A percentile compares a stretch with the other conserved stretches of the same genome.
Evolutionary conservation across 2,329 filamentous ascomycete species (phyloP).

Genomic region (Ciborinia camelliae): DNA sequence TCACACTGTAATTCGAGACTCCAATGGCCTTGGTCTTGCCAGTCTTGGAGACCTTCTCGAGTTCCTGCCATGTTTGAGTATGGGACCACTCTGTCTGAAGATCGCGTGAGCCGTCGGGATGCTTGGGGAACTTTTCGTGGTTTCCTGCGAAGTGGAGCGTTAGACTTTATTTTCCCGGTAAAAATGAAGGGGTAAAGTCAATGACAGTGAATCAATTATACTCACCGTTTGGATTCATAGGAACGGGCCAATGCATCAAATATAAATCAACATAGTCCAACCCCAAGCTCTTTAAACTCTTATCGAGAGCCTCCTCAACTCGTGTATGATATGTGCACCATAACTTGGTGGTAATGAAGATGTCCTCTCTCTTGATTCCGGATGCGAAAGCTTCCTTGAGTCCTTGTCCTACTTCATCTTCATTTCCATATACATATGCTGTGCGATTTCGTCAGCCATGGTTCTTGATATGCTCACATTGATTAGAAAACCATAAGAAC

Average conservation of each 20-base stretch:
- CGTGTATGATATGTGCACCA: slow-evolving; percentile 73
- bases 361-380: slow-evolving; percentile 60
- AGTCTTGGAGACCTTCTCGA: slow-evolving; percentile 62
- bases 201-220: neutral
- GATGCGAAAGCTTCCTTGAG: slow-evolving; percentile 65
- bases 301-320: slow-evolving; percentile 66
- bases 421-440: slow-evolving; percentile 76
- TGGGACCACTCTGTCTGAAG: slow-evolving; percentile 67
- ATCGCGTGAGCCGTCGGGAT: slow-evolving; percentile 69
- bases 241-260: slow-evolving; percentile 79
- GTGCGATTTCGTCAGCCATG: slow-evolving; percentile 28
- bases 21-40: slow-evolving; percentile 54
- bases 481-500: neutral
- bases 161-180: neutral
- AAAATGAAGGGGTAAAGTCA: slow-evolving; percentile 14
- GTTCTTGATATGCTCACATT: slow-evolving; percentile 40
- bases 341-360: slow-evolving; percentile 66
- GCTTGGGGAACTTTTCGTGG: slow-evolving; percentile 71
- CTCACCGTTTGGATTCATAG: slow-evolving; percentile 71
- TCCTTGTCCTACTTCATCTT: slow-evolving; percentile 77
- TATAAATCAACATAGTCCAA: slow-evolving; percentile 80
- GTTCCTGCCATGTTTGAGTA: slow-evolving; percentile 71
- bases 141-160: slow-evolving; percentile 47
- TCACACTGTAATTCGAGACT: slow-evolving; percentile 40
- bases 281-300: slow-evolving; percentile 69